Conservation (phyloP, 176 grass and related monocot species). For the Panicum miliaceum region DNA sequence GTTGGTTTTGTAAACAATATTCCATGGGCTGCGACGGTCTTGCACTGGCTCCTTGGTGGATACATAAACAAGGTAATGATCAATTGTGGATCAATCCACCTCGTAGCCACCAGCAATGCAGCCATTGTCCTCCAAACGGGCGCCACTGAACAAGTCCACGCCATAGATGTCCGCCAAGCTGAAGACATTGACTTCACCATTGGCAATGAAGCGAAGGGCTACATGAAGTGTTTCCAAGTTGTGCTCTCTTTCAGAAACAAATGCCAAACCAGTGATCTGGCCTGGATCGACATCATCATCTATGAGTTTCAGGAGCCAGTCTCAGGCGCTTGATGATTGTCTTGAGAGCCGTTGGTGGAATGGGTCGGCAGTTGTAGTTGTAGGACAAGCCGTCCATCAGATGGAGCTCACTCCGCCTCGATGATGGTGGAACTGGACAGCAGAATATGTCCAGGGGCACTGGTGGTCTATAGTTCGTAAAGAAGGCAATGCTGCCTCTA, state of each 20-base stretch:
- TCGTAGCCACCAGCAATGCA: conserved; percentile 41
- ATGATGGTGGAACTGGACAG: not conserved
- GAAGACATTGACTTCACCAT: conserved; percentile 24
- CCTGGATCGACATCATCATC: not conserved
- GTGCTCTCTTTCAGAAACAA: conserved; percentile 47
- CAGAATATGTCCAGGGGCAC: conserved; percentile 42
- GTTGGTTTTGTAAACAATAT: conserved; percentile 36
- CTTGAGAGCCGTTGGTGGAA: not conserved
- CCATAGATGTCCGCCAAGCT: conserved; percentile 36
- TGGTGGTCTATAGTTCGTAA: conserved; percentile 39
- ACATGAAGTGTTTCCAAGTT: conserved; percentile 46
- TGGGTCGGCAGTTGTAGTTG: conserved; percentile 38
- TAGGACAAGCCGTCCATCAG: conserved; percentile 42
- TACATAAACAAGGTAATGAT: conserved; percentile 41
- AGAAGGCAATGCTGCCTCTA: conserved; percentile 49
- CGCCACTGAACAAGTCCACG: not conserved
- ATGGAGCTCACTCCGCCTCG: conserved; percentile 1
- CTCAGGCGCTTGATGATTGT: not conserved
- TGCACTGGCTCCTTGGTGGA: conserved; percentile 19
- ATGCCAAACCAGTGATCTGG: conserved; percentile 26
- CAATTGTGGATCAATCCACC: not conserved
- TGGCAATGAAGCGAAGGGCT: conserved; percentile 5
- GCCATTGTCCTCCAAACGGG: conserved; percentile 49
- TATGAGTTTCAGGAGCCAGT: not conserved
- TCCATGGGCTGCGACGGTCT: conserved; percentile 24